Evolutionary conservation across 2,329 filamentous ascomycete species (phyloP), one percentile per base, ranked within the genome.

Genomic region (Alternaria arborescens): DNA sequence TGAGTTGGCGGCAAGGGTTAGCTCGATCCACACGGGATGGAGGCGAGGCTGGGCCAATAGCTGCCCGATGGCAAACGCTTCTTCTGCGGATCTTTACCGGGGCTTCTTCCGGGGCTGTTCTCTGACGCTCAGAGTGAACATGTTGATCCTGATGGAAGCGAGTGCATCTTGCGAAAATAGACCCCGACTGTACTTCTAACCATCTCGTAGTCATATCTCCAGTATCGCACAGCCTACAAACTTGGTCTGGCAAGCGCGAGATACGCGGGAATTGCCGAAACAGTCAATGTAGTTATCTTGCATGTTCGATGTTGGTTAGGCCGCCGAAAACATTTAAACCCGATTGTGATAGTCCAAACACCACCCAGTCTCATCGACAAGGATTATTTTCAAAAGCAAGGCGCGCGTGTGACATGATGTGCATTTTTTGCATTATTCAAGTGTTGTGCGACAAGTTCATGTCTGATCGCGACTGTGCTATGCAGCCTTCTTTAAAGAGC

Each of bases 1-100:
- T 61, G 59, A 61, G 59, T 20, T 61, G 59, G 59, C 59, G 42
- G 58, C 58, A 47, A 51, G 53, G 48, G 44, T 46, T 63, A 63
- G 61, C 42, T 40, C 48, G 43, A 46, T 46, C 48, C 47, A 56
- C 56, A 50, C 50, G 48, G 52, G 47, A 20, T 60, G 48, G 58
- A 50, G 38, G 43, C 58, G 54, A 58, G 58, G 58, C 58, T 61
- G 54, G 58, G 44, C 58, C 58, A 61, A 61, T 61, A 16, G 36
- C 30, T 43, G 20, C 54, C 18, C 42, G 32, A 53, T 53, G 46
- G 54, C 58, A 61, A 53, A 61, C 56, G 47, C 53, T 60, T 55
- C 54, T 58, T 58, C 54, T 52, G 47, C 58, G 28, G 52, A 60
- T 60, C 57, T 36, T 50, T 60, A 38, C 56, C 46, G 51, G 56